A percentile compares a stretch with the other conserved stretches of the same genome.
phyloP scores from a whole-genome alignment of 352 stramenopile genomes.

The Phytophthora hibernalis region DNA sequence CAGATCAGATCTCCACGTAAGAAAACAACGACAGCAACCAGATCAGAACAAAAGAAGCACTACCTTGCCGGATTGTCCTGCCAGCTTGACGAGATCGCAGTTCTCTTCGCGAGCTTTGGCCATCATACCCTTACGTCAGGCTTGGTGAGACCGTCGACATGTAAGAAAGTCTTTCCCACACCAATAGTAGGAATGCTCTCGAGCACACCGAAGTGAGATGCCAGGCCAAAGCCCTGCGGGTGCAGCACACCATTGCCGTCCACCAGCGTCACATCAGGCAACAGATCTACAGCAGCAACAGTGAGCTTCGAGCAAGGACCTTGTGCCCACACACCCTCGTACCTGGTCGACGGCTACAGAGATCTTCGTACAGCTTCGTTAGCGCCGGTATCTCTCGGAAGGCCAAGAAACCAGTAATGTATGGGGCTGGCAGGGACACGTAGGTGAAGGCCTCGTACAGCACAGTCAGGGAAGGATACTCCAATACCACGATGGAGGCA shows the following conservation, averaged over 20 bases:
- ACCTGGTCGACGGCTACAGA: constrained; percentile 63
- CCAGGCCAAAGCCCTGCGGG: constrained; percentile 91
- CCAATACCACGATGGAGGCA: constrained; percentile 81
- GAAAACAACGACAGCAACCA: background rate
- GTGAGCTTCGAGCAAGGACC: background rate
- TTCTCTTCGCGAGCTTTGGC: constrained; percentile 41
- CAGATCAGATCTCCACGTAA: constrained; percentile 7
- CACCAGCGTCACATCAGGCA: constrained; percentile 91
- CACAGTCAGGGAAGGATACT: constrained; percentile 64
- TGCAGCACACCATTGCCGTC: constrained; percentile 93
- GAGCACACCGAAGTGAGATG: constrained; percentile 93
- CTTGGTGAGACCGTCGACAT: constrained; percentile 89
- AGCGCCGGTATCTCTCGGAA: constrained; percentile 84
- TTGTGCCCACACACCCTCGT: background rate
- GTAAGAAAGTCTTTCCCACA: constrained; percentile 91
- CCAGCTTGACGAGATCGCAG: constrained; percentile 51
- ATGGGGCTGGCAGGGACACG: constrained; percentile 78
- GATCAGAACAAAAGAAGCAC: constrained; percentile 1
- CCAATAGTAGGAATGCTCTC: constrained; percentile 92
- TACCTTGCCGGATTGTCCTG: constrained; percentile 68
- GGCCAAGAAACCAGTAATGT: constrained; percentile 83
- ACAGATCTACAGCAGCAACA: constrained; percentile 45
- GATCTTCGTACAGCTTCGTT: constrained; percentile 69
- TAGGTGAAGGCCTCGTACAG: constrained; percentile 89
- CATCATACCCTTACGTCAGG: constrained; percentile 66